Base-by-base conservation (phyloP, 2,329 filamentous ascomycete species). In the Colletotrichum truncatum region DNA sequence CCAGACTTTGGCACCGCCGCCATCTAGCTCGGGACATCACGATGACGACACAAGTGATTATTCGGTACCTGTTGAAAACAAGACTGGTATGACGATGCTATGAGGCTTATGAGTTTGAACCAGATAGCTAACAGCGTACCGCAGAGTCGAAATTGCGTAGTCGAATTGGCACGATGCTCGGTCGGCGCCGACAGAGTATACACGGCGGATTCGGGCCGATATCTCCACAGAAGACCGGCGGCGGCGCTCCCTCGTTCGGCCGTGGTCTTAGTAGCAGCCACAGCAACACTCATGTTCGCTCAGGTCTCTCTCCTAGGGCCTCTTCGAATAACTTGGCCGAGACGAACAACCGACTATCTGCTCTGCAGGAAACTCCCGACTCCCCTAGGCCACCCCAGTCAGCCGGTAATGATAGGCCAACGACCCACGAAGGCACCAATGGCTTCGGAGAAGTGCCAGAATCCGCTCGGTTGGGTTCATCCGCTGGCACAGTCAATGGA, bases 111-210 rank as follows among this genome's bases (percentile, higher is more conserved):
- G 7, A 9, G 10, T 28, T 26, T 5, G 3, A 5, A 14, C n/a
- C 16, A 21, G 23, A 71, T 73, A 2, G 65, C 76, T 7, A 75
- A 73, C 16, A n/a, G 73, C 77, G 7, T 7, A 11, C 7, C 10
- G n/a, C 69, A 76, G 86, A 88, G 71, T 86, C 86, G 60, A 88
- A 85, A 70, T 73, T 89, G 41, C 83, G 89, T 48, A 87, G 86
- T 71, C 85, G 89, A 59, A 84, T 93, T 56, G 90, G 91, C 14
- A 93, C 90, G 11, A 90, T 93, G 81, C 84, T 93, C 45, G 85
- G 87, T 26, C 84, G 89, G 21, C 81, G 89, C 64, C 83, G 90
- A 38, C 89, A 91, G 75, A 92, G 89, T 75, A 82, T 92, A 60
- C 83, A 92, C 76, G 84, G 84, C 67, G 81, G 89, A 41, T 90